A percentile compares a stretch with the other conserved stretches of the same genome.
These are phyloP conservation scores for Cercospora canescens DNA, from an alignment of 2,329 filamentous ascomycete genomes.

Conservation along the genomic window DNA sequence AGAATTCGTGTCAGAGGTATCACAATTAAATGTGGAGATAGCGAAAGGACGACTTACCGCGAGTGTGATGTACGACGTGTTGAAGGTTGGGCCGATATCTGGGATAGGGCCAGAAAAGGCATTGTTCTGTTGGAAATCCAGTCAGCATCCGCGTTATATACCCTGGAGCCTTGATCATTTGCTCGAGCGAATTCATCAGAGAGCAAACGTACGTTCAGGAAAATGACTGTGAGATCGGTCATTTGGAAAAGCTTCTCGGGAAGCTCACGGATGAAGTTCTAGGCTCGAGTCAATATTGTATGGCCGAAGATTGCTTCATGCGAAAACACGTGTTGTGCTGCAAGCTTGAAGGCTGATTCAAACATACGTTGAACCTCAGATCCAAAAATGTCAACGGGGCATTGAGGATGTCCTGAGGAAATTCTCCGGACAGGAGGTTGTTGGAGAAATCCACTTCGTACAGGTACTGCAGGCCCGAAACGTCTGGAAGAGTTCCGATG, in stretches of 20 bases:
- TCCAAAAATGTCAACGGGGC: constrained; percentile 15
- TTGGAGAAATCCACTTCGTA: constrained; percentile 20
- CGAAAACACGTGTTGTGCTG: background rate
- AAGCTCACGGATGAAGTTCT: constrained; percentile 10
- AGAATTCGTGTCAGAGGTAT: background rate
- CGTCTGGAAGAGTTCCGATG: constrained; percentile 14
- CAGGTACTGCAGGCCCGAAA: constrained; percentile 12
- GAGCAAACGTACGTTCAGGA: constrained; percentile 10
- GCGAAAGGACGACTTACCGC: background rate
- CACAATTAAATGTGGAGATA: background rate
- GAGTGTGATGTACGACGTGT: background rate
- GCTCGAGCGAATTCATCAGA: too few relatives aligned
- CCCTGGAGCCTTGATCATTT: background rate
- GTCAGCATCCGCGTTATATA: background rate
- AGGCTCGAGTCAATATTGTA: background rate
- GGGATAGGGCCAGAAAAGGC: background rate
- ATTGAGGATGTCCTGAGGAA: constrained; percentile 10
- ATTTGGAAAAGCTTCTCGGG: constrained; percentile 14
- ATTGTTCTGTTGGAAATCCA: background rate
- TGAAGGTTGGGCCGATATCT: background rate
- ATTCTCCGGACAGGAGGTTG: constrained; percentile 10
- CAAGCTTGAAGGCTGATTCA: background rate
- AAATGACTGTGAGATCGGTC: constrained; percentile 15
- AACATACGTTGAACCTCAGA: constrained; percentile 17
- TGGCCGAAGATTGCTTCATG: background rate